Percentiles rank a stretch among this genome's conserved stretches.
Conservation (phyloP, 768 basidiomycete genomes). For the Antrodiella citrinella region DNA sequence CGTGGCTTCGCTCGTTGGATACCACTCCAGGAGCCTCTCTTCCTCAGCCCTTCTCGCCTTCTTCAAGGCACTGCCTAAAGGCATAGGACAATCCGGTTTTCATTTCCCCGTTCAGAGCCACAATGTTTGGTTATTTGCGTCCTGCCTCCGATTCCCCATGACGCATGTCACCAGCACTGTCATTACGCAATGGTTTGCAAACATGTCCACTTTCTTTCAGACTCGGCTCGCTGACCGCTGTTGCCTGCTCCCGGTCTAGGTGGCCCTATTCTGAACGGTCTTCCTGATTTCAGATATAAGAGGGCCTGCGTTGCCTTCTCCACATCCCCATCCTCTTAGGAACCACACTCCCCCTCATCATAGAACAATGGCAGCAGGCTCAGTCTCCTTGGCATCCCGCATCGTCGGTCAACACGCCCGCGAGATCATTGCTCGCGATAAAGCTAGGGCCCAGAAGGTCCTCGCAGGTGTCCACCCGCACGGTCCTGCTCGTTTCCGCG, state of each 20-base stretch:
- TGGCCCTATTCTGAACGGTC: too few relatives aligned
- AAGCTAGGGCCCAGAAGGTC: constrained; percentile 46
- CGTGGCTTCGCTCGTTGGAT: not conserved
- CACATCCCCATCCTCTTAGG: not conserved
- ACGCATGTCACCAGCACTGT: not conserved
- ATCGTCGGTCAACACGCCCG: constrained; percentile 32
- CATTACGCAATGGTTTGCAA: not conserved
- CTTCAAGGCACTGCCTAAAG: too few relatives aligned
- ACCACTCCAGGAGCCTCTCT: not conserved
- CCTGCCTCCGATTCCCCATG: not conserved
- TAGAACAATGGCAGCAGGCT: not conserved
- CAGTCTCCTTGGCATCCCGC: constrained; percentile 38
- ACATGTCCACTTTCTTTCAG: too few relatives aligned
- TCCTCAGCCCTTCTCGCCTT: not conserved
- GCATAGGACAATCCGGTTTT: too few relatives aligned
- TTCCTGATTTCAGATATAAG: not conserved
- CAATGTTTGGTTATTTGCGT: not conserved
- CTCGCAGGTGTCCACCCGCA: constrained; percentile 46
- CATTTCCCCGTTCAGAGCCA: too few relatives aligned
- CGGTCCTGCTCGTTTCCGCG: constrained; percentile 34
- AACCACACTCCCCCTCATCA: not conserved
- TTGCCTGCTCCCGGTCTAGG: too few relatives aligned
- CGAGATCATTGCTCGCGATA: constrained; percentile 45
- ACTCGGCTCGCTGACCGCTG: too few relatives aligned
- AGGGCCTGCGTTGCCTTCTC: not conserved